phyloP scores from a whole-genome alignment of 1,284 basidiomycete genomes.

The Austroboletus novae-zelandiae region DNA sequence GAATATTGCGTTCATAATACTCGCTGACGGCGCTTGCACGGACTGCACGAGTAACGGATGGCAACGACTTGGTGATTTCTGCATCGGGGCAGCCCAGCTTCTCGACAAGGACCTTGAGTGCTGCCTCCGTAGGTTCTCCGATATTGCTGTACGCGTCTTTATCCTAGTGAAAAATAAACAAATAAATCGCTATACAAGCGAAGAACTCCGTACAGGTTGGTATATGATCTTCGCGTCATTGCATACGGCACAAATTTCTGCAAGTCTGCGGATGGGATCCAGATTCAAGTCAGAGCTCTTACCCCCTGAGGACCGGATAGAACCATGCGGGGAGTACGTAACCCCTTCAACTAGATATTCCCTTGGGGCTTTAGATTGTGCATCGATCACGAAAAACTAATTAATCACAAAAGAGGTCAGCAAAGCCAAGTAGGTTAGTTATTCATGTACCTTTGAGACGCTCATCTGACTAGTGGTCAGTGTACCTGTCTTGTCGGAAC shows the following conservation, averaged over 20 bases:
- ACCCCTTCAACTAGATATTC: constrained; percentile 87
- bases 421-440: neutral
- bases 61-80: constrained; percentile 55
- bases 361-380: constrained; percentile 47
- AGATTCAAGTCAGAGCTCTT: constrained; percentile 61
- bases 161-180: constrained; percentile 49
- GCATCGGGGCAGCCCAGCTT: constrained; percentile 71
- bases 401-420: constrained; percentile 6
- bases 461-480: constrained; percentile 97
- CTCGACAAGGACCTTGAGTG: constrained; percentile 90
- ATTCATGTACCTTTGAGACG: constrained; percentile 68
- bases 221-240: constrained; percentile 93
- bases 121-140: constrained; percentile 97
- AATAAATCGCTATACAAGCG: neutral
- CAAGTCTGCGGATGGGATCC: constrained; percentile 76
- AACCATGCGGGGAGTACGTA: constrained; percentile 84
- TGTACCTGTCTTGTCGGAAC: constrained; percentile 96
- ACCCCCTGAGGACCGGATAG: constrained; percentile 64
- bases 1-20: constrained; percentile 71
- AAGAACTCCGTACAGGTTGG: constrained; percentile 53
- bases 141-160: constrained; percentile 80
- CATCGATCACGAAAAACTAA: constrained; percentile 76
- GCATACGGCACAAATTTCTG: constrained; percentile 88
- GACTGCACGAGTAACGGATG: constrained; percentile 52
- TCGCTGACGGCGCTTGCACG: constrained; percentile 86